A percentile compares a stretch with the other conserved stretches of the same genome.
Conservation (phyloP, 2,329 filamentous ascomycete genomes). For the Sarocladium strictum region DNA sequence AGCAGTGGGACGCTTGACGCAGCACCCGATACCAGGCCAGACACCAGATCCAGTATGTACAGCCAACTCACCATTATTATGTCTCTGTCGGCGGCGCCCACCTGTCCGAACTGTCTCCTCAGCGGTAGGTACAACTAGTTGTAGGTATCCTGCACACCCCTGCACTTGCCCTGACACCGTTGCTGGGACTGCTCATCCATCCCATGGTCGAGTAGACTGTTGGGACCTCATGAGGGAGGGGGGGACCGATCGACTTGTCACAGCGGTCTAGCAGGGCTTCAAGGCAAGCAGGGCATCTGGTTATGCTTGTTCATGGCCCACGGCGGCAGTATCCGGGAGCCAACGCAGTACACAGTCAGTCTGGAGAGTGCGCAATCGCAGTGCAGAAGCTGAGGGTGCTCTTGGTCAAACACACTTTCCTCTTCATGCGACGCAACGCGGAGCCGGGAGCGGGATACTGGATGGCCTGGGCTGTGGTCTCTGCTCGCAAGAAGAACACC, state of each 20-base stretch:
- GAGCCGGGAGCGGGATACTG: slow-evolving; percentile 2
- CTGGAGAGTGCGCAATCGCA: not conserved
- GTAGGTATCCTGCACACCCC: not conserved
- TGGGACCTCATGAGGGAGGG: not conserved
- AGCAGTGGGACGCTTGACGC: slow-evolving; percentile 4
- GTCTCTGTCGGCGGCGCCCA: not conserved
- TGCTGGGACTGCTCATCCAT: slow-evolving; percentile 7
- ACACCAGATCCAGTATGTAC: not conserved
- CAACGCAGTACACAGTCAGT: not conserved
- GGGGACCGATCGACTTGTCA: not conserved
- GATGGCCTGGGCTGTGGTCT: not conserved
- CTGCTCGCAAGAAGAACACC: not conserved
- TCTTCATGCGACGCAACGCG: slow-evolving; percentile 5
- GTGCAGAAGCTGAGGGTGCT: not conserved
- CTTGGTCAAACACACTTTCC: not conserved
- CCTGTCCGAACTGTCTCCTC: not conserved
- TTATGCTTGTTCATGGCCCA: slow-evolving; percentile 3
- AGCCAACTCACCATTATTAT: too few relatives aligned
- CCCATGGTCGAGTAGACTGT: not conserved
- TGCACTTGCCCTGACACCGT: slow-evolving; percentile 1
- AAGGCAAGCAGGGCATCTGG: not conserved
- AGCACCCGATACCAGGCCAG: not conserved
- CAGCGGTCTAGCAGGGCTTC: not conserved
- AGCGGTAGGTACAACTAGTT: too few relatives aligned
- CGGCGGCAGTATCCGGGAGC: slow-evolving; percentile 2